A percentile compares a stretch with the other conserved stretches of the same genome.
Evolutionary conservation across 371 early-diverging fungal species (phyloP).

Genomic region (Mortierella sp.): DNA sequence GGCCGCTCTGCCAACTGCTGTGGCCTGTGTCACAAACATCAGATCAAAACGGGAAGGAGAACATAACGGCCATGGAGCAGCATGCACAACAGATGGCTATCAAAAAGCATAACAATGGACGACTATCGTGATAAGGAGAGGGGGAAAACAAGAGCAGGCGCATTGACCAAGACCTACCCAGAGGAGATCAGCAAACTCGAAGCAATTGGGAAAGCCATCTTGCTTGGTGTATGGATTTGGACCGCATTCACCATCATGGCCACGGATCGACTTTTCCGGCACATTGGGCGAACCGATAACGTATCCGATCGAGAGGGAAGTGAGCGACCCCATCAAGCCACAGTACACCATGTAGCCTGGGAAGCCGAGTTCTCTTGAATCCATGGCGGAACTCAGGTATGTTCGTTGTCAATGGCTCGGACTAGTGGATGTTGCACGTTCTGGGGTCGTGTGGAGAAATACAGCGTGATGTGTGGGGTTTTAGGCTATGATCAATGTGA

Average conservation of each 20-base stretch:
- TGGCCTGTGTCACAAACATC: background rate
- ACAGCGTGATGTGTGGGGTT: too few relatives aligned
- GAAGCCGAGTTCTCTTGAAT: constrained; percentile 54
- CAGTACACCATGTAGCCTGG: constrained; percentile 58
- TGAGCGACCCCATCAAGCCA: constrained; percentile 53
- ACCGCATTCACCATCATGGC: constrained; percentile 26
- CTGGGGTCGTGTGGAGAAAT: too few relatives aligned
- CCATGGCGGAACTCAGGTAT: constrained; percentile 27
- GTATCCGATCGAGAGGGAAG: constrained; percentile 60
- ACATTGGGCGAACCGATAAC: constrained; percentile 62
- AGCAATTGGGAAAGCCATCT: constrained; percentile 38
- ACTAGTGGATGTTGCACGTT: too few relatives aligned
- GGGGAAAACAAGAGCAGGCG: background rate
- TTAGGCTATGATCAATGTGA: too few relatives aligned
- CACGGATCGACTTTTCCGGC: constrained; percentile 53
- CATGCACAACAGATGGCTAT: too few relatives aligned
- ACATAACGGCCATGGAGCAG: background rate
- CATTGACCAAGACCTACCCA: constrained; percentile 26
- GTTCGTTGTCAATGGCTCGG: too few relatives aligned
- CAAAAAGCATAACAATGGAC: background rate
- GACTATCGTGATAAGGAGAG: background rate
- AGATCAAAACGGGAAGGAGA: background rate
- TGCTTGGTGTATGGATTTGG: constrained; percentile 18
- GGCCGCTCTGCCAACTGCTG: too few relatives aligned
- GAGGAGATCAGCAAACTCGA: constrained; percentile 33